Base-by-base conservation (phyloP, 1,284 basidiomycete species). In the Filobasidium uniguttulatum region DNA sequence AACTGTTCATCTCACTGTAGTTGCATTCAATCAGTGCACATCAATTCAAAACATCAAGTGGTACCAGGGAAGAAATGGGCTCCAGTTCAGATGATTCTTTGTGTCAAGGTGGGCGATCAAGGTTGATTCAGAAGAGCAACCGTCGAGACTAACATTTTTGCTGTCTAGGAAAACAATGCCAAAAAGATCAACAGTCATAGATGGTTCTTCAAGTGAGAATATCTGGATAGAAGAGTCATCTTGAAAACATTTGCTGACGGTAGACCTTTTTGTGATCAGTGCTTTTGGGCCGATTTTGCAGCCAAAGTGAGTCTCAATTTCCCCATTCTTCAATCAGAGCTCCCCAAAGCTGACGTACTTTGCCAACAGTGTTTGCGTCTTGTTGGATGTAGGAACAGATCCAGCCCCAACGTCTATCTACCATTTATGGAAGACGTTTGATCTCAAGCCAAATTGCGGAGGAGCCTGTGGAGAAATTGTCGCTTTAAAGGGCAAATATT, bases 391-490 rank as follows among this genome's bases (percentile, higher is more conserved):
- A 19, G 93, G 91, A 1, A 97, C 91, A 0, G 81, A 83, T 75
- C 91, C 91, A 0, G 86, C 85, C 2, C 79, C 83, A 7, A 85
- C 81, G 38, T 82, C 79, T 15, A 91, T 96, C 61, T 97, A 96
- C 67, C 86, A 94, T 61, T 72, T 97, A 9, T 96, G 91, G 91
- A 94, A 96, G 69, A 83, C 87, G 3, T 96, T 97, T 56, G 90
- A 96, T 64, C 83, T 90, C 69, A 90, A 94, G 69, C 85, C 83
- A 25, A 91, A 93, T 57, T 87, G 94, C 29, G 91, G 89, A 0
- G 91, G 93, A 25, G 91, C 93, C 4, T 94, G 89, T 62, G 90
- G 90, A n/a, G 90, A 94, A 72, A 93, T 94, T 48, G 86, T 91
- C 23, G 87, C 89, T 1, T 73, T 89, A 55, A 91, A 90, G 69